Evolutionary conservation across 345 rosid species (phyloP).

Genomic region (Melastoma malabathricum): DNA sequence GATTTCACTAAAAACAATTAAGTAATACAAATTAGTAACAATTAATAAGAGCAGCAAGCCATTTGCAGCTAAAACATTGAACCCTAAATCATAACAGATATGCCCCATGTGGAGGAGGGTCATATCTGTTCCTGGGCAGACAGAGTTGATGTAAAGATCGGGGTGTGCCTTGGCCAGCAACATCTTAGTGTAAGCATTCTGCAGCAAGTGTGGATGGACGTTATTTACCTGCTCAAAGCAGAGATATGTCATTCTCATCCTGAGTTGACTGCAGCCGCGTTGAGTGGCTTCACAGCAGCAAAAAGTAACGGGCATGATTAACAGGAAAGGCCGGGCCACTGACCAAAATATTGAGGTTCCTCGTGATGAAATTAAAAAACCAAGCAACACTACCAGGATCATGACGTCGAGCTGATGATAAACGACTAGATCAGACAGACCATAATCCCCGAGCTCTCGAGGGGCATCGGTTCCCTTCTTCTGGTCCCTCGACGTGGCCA

Average conservation of each 20-base stretch:
- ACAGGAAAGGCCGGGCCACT: too few species aligned
- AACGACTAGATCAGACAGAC: slow-evolving; percentile 5
- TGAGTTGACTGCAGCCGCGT: too few species aligned
- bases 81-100: too few species aligned
- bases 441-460: slow-evolving; percentile 8
- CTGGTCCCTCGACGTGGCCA: slow-evolving; percentile 22
- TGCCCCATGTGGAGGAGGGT: slow-evolving; percentile 12
- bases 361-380: slow-evolving; percentile 8
- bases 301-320: too few species aligned
- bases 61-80: too few species aligned
- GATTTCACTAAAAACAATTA: too few species aligned
- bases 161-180: slow-evolving; percentile 21
- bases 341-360: slow-evolving; percentile 23
- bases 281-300: too few species aligned
- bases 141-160: slow-evolving; percentile 14
- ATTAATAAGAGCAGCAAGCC: too few species aligned
- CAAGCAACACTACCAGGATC: slow-evolving; percentile 14
- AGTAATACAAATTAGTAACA: too few species aligned
- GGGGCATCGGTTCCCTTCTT: slow-evolving; percentile 18
- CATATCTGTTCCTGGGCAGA: slow-evolving; percentile 30
- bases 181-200: slow-evolving; percentile 24
- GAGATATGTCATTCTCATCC: background rate
- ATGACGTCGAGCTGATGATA: slow-evolving; percentile 20
- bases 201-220: too few species aligned
- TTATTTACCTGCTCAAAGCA: slow-evolving; percentile 15